These are phyloP conservation scores for Clavaria fumosa DNA, from an alignment of 768 basidiomycete genomes.

Conservation along the genomic window DNA sequence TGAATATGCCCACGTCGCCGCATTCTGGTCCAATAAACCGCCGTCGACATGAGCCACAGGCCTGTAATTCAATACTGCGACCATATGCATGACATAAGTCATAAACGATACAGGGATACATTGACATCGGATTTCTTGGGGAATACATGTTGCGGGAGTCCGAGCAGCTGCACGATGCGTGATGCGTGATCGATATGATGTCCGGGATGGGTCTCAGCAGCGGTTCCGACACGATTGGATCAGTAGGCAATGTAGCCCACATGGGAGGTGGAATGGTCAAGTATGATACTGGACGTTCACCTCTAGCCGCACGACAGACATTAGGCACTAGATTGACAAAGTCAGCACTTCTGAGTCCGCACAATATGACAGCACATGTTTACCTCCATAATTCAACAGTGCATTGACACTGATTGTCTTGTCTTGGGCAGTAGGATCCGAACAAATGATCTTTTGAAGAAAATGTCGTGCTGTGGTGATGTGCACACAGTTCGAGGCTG, in stretches of 20 bases:
- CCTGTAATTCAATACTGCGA: conserved; percentile 10
- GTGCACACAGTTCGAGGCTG: conserved; percentile 4
- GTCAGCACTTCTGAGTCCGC: neutral
- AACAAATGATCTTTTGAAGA: conserved; percentile 5
- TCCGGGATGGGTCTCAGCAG: neutral
- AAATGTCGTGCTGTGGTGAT: conserved; percentile 5
- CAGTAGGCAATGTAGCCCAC: conserved; percentile 8
- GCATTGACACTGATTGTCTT: neutral
- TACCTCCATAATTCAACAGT: neutral
- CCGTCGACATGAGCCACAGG: conserved; percentile 10
- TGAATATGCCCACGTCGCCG: conserved; percentile 15
- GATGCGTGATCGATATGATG: neutral
- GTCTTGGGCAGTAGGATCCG: conserved; percentile 6
- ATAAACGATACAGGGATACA: conserved; percentile 7
- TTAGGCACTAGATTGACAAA: conserved; percentile 1
- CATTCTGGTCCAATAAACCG: conserved; percentile 15
- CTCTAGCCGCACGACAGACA: neutral
- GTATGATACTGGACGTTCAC: conserved; percentile 5
- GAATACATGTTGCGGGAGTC: neutral
- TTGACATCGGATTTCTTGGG: neutral
- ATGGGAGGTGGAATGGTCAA: conserved; percentile 7
- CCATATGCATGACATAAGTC: conserved; percentile 2
- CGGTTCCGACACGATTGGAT: conserved; percentile 1
- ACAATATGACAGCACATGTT: neutral
- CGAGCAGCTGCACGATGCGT: conserved; percentile 3